These are phyloP conservation scores for Penicillium sp. DNA, from an alignment of 2,329 filamentous ascomycete genomes.

Conservation along the genomic window DNA sequence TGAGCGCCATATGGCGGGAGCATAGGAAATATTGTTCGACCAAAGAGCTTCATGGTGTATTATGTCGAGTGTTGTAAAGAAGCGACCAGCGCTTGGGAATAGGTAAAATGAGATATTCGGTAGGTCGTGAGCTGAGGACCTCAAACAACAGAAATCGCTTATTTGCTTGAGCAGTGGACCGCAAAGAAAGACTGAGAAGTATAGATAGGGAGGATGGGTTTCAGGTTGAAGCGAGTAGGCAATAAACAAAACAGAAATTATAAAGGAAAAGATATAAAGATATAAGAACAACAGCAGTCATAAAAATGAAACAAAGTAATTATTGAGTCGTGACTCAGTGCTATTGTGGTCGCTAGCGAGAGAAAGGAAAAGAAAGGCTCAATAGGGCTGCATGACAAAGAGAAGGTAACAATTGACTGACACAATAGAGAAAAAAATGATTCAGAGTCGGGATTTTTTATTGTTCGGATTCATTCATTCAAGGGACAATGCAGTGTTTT, in stretches of 20 bases:
- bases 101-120: background rate
- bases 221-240: background rate
- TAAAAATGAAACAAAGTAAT: conserved; percentile 1
- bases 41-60: conserved; percentile 13
- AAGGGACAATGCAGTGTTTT: conserved; percentile 6
- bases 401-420: background rate
- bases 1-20: conserved; percentile 40
- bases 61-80: background rate
- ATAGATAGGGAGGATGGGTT: background rate
- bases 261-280: background rate
- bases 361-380: background rate
- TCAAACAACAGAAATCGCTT: background rate
- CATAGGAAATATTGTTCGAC: conserved; percentile 30
- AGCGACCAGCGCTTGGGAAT: conserved; percentile 11
- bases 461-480: background rate
- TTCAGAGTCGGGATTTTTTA: background rate
- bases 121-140: background rate
- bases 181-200: background rate
- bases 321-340: conserved; percentile 9
- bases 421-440: background rate
- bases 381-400: background rate
- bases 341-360: conserved; percentile 2
- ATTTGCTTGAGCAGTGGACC: background rate
- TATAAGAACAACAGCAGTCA: background rate
- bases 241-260: background rate